Evolutionary conservation across 2,329 filamentous ascomycete genomes (phyloP).

Genomic region (Simplicillium sp.): DNA sequence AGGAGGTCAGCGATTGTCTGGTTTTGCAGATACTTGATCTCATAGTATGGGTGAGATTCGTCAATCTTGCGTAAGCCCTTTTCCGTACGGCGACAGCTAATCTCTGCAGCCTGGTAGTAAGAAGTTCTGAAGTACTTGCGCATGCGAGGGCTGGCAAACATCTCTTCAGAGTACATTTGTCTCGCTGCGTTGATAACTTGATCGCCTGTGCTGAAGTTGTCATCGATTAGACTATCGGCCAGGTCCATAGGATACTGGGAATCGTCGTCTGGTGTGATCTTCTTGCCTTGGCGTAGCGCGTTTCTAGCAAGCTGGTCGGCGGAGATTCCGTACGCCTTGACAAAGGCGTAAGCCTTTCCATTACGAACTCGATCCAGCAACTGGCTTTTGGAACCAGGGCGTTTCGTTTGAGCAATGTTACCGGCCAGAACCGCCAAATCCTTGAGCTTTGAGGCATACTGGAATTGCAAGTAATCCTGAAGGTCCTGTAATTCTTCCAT

Average conservation of each 20-base stretch:
- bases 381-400: constrained; percentile 73
- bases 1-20: constrained; percentile 78
- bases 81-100: constrained; percentile 85
- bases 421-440: constrained; percentile 60
- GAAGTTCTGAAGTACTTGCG: constrained; percentile 75
- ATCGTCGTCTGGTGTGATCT: constrained; percentile 78
- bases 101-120: constrained; percentile 74
- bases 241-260: constrained; percentile 72
- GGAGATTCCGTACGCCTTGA: constrained; percentile 82
- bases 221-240: constrained; percentile 67
- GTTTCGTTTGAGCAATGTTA: constrained; percentile 58
- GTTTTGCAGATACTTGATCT: constrained; percentile 92
- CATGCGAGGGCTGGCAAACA: constrained; percentile 80
- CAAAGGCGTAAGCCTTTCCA: constrained; percentile 70
- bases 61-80: constrained; percentile 92
- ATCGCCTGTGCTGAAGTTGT: constrained; percentile 65
- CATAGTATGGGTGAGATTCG: constrained; percentile 91
- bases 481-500: constrained; percentile 96
- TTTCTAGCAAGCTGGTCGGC: constrained; percentile 86
- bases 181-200: constrained; percentile 72
- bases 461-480: constrained; percentile 93
- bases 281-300: constrained; percentile 66
- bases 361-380: constrained; percentile 78
- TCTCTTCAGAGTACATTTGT: constrained; percentile 82
- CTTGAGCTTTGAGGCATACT: constrained; percentile 75